Conservation (phyloP, 1,139 yeast genomes). For the Taphrina wiesneri region DNA sequence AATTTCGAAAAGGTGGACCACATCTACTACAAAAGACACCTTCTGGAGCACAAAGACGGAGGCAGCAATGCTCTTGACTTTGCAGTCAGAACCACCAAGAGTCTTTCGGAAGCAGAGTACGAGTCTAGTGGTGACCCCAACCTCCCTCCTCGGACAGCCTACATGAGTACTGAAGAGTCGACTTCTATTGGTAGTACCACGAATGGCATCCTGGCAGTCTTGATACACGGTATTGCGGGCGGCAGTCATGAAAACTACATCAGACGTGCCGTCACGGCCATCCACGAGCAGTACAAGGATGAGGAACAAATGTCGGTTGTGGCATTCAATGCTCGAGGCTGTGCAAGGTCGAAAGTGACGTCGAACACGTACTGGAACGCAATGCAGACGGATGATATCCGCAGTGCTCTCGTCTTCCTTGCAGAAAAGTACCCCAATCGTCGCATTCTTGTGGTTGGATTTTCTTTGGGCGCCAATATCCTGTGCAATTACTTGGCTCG, state of each 20-base stretch:
- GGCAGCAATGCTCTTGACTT: conserved; percentile 62
- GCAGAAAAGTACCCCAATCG: conserved; percentile 64
- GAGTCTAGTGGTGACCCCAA: neutral
- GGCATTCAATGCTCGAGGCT: conserved; percentile 81
- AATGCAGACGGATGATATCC: conserved; percentile 69
- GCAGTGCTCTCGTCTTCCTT: conserved; percentile 58
- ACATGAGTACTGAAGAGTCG: conserved; percentile 57
- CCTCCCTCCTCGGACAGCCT: conserved; percentile 76
- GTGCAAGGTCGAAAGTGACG: conserved; percentile 77
- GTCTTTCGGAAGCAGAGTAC: conserved; percentile 35
- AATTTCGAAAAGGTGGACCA: conserved; percentile 53
- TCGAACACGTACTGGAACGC: conserved; percentile 76
- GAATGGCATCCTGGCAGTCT: conserved; percentile 63
- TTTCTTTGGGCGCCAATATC: conserved; percentile 84
- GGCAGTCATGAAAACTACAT: conserved; percentile 89
- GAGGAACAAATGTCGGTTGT: conserved; percentile 48
- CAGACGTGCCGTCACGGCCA: conserved; percentile 53
- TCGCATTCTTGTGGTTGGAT: conserved; percentile 74
- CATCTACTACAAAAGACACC: conserved; percentile 75
- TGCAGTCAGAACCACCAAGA: conserved; percentile 66
- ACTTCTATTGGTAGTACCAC: conserved; percentile 44
- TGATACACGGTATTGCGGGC: conserved; percentile 85
- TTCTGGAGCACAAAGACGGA: conserved; percentile 57
- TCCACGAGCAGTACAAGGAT: conserved; percentile 35
- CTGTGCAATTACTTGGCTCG: conserved; percentile 78